Percentiles rank a stretch among this genome's conserved stretches.
These are phyloP conservation scores for Ulvella scutata DNA, from an alignment of 139 green algal genomes.

Conservation along the genomic window DNA sequence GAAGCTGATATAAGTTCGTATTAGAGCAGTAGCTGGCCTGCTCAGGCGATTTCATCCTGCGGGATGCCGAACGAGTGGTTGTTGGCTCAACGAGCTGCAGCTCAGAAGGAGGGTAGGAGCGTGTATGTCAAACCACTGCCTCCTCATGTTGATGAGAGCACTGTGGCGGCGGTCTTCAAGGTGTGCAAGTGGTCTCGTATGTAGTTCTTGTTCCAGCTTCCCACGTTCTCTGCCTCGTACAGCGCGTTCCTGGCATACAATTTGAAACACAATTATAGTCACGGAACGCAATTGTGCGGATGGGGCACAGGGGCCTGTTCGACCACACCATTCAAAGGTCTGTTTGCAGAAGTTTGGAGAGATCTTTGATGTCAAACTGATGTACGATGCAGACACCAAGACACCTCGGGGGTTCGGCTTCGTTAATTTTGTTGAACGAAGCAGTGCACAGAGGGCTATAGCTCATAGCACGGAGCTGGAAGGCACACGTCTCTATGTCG, in stretches of 20 bases:
- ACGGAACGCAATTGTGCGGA: background rate
- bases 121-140: background rate
- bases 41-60: no score
- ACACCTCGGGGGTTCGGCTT: constrained; percentile 80
- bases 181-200: background rate
- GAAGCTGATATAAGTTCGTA: no score
- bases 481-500: constrained; percentile 82
- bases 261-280: background rate
- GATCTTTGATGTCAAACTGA: constrained; percentile 72
- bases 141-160: background rate
- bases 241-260: background rate
- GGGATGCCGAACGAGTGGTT: no score
- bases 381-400: constrained; percentile 29
- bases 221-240: background rate
- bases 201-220: background rate
- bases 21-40: no score
- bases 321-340: background rate
- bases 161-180: background rate
- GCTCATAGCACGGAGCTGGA: constrained; percentile 61
- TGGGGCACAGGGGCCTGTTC: no score
- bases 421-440: constrained; percentile 67
- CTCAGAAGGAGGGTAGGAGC: background rate
- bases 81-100: no score
- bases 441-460: constrained; percentile 71
- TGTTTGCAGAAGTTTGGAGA: constrained; percentile 36